phyloP scores from a whole-genome alignment of 345 rosid species.

The Sonneratia caseolaris region DNA sequence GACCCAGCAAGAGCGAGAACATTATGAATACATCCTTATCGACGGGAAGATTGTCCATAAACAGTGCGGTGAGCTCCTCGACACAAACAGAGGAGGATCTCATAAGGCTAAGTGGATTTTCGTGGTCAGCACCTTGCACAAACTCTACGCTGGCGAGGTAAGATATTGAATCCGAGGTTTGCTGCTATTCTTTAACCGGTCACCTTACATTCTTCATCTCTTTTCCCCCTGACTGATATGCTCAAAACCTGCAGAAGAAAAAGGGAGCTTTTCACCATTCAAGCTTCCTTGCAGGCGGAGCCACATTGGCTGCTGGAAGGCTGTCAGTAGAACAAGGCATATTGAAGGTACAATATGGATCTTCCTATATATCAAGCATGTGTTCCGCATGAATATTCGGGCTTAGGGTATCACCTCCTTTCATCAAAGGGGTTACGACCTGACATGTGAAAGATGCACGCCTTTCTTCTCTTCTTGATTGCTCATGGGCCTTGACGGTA shows the following conservation, averaged over 20 bases:
- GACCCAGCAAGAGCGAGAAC: conserved; percentile 25
- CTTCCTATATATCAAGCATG: not conserved
- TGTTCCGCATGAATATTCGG: too few relatives aligned
- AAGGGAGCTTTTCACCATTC: conserved; percentile 93
- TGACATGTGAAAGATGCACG: too few relatives aligned
- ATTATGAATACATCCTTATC: conserved; percentile 15
- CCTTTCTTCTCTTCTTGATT: too few relatives aligned
- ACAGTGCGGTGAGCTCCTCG: conserved; percentile 12
- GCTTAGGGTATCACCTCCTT: too few relatives aligned
- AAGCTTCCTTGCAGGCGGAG: conserved; percentile 94
- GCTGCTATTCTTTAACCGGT: not conserved
- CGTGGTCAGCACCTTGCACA: conserved; percentile 24
- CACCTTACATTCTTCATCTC: not conserved
- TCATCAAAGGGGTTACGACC: not conserved
- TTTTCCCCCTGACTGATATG: not conserved
- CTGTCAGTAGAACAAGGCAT: conserved; percentile 38
- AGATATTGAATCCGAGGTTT: not conserved
- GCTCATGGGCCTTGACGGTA: too few relatives aligned
- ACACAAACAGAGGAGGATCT: too few relatives aligned
- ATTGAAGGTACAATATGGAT: not conserved
- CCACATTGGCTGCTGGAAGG: conserved; percentile 80
- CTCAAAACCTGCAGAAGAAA: conserved; percentile 47
- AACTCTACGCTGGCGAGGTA: conserved; percentile 31
- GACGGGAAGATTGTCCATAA: conserved; percentile 22
- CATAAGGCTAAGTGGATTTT: conserved; percentile 25